Conservation (phyloP, 495 filamentous ascomycete genomes). For the Aspergillus avenaceus region DNA sequence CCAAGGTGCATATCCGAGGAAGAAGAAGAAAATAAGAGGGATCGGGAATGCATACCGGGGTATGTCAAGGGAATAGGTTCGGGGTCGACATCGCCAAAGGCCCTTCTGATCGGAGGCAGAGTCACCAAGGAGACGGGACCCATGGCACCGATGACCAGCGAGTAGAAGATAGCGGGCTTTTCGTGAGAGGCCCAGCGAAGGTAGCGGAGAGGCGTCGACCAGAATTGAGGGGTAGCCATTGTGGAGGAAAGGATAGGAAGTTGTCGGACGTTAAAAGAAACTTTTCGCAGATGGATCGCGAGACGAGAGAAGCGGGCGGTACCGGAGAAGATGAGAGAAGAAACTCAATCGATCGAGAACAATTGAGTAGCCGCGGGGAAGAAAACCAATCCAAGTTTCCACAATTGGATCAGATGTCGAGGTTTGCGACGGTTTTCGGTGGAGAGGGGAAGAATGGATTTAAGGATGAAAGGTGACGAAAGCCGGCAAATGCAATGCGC, state of each 20-base stretch:
- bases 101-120: constrained; percentile 64
- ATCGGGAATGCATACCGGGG: constrained; percentile 66
- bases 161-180: constrained; percentile 85
- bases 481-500: constrained; percentile 15
- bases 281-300: constrained; percentile 11
- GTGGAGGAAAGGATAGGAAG: constrained; percentile 14
- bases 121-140: constrained; percentile 66
- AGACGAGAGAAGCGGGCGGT: neutral
- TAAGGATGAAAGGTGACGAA: constrained; percentile 36
- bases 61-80: constrained; percentile 80
- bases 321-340: neutral
- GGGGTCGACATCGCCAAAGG: constrained; percentile 66
- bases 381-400: neutral
- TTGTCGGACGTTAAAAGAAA: constrained; percentile 13
- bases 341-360: constrained; percentile 11
- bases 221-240: constrained; percentile 79
- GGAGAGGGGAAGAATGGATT: constrained; percentile 22
- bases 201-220: constrained; percentile 74
- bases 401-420: too few relatives aligned
- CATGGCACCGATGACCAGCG: constrained; percentile 62
- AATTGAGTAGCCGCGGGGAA: neutral
- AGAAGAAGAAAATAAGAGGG: neutral
- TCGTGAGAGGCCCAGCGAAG: constrained; percentile 80
- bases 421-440: neutral
- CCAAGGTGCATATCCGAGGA: neutral